Base-by-base conservation (phyloP, 2,329 filamentous ascomycete species). In the Drechslerella stenobrocha region DNA sequence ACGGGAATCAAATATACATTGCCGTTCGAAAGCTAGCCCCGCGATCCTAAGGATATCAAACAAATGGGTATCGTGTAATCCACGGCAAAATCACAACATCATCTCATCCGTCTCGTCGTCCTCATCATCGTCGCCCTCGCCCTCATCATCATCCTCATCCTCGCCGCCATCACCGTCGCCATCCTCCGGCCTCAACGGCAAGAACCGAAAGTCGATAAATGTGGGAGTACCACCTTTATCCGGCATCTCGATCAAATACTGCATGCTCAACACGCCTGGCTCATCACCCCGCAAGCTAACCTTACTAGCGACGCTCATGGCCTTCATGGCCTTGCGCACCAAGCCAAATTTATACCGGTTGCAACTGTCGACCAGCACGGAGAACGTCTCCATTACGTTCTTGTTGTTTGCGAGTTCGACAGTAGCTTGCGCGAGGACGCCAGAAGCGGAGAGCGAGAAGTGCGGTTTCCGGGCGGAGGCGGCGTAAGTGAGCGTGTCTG, bases 301-400 rank as follows among this genome's bases (percentile, higher is more conserved):
- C 77, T 97, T 98, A 73, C 83, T 91, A 2, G 91, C 90, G 34
- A 90, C 84, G 45, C 87, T 85, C 92, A 98, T 97, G n/a, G 93
- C 92, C 70, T 92, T 86, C 45, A 85, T 85, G 0, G 92, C 91
- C 71, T 88, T 87, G 76, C 89, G 90, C 74, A 98, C 81, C 52
- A 96, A 83, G 56, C 87, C 83, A 75, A 96, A 97, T 72, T 89
- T 90, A 80, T 95, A 98, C 48, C 83, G 85, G 74, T 95, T 87
- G 24, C 80, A 77, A 81, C 82, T 83, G 44, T 80, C 78, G 70
- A 82, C 77, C 59, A 76, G 73, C 58, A 42, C 86, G 9, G 82
- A 81, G 70, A 90, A 88, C 0, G 87, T 90, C 77, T 93, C 89
- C 18, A 93, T 80, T 37, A 92, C 79, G 52, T 85, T 82, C 53